These are phyloP conservation scores for Malassezia psittaci DNA, from an alignment of 1,284 basidiomycete species.

Conservation along the genomic window DNA sequence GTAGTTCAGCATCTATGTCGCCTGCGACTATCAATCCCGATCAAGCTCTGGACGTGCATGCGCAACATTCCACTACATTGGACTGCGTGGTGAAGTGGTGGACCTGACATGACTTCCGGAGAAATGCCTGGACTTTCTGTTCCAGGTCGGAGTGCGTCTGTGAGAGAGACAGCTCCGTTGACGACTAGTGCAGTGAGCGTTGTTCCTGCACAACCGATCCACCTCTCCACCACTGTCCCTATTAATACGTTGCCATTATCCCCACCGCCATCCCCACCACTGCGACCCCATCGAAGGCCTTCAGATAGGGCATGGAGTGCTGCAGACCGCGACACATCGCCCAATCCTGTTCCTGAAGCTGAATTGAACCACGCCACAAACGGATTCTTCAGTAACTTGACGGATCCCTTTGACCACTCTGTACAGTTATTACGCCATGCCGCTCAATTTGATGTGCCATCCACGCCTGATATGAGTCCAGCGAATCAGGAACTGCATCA, in stretches of 20 bases:
- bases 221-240: background rate
- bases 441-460: slow-evolving; percentile 21
- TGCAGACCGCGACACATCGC: too few species aligned
- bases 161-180: slow-evolving; percentile 23
- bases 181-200: background rate
- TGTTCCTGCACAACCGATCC: background rate
- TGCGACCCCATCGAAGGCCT: background rate
- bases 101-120: slow-evolving; percentile 15
- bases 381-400: too few species aligned
- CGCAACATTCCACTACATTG: slow-evolving; percentile 10
- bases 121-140: slow-evolving; percentile 18
- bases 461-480: slow-evolving; percentile 36
- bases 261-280: slow-evolving; percentile 6
- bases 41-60: background rate
- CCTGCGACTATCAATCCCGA: background rate
- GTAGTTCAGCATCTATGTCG: background rate
- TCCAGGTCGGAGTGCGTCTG: slow-evolving; percentile 23
- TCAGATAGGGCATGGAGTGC: too few species aligned
- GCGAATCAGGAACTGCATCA: slow-evolving; percentile 29
- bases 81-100: slow-evolving; percentile 20
- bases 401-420: background rate
- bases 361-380: too few species aligned
- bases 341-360: background rate
- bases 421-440: slow-evolving; percentile 4
- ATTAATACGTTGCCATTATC: background rate